Evolutionary conservation across 2,329 filamentous ascomycete species (phyloP), one percentile per base, ranked within the genome.

Genomic region (Calonectria hongkongensis): DNA sequence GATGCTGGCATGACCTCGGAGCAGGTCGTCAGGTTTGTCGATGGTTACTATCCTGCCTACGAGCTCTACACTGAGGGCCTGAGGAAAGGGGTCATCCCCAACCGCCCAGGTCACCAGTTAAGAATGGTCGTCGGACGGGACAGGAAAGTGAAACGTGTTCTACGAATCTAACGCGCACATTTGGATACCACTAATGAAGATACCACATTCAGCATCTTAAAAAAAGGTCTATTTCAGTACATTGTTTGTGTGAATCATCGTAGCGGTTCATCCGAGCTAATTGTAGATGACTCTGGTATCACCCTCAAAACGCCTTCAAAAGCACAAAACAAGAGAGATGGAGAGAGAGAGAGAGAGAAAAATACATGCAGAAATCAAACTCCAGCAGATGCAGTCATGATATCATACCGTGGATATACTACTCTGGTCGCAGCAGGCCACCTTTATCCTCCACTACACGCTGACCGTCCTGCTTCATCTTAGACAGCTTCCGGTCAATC

Each of bases 1-100:
- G 76, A 77, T 18, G 89, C 88, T 0, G 95, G 95, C 36, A 98
- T 98, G 96, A 93, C 91, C 1, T 92, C 94, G 77, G 93, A 95
- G 69, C 90, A 96, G 82, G 94, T 98, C 51, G 87, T 91, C 70
- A 87, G 89, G 58, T 98, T 98, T 82, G 94, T 92, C 36, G 89
- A 91, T 74, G 89, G 87, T 1, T 92, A 94, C 82, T 94, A 92
- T 78, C 93, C 93, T 4, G 92, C 92, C 2, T 94, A 94, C 78
- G 93, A 94, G 84, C 86, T 94, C 13, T 95, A 91, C 79, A 89
- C 89, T 1, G 89, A 91, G 36, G 87, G 86, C 21, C 81, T 94
- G 71, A 87, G 92, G 69, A 80, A 83, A 30, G 92, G 92, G 1
- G 84, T 92, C 36, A 89, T 93, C 73, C 70, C 82, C 1, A 82